Evolutionary conservation across 768 basidiomycete species (phyloP), one percentile per base, ranked within the genome.

Genomic region (Pisolithus sp.): DNA sequence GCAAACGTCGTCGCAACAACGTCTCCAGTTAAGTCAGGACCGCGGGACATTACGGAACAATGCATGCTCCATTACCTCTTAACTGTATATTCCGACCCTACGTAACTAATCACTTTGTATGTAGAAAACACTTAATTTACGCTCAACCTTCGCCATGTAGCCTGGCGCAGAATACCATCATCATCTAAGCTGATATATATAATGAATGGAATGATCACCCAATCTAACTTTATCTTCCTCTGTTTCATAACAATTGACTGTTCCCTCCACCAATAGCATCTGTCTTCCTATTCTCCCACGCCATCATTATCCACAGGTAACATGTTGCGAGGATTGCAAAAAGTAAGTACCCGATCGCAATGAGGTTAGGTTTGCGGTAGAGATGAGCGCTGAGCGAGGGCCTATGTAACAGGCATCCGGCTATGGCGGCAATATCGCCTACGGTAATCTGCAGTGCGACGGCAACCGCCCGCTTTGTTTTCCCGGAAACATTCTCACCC

Each of bases 401-500:
- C 21, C 79, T 64, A 60, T 82, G 83, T 48, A 83, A 69, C 50
- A 82, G 66, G 46, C 78, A 73, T 68, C 73, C 82, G 43, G 75
- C 73, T 39, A 82, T 77, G 17, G 82, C 80, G 2, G 80, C 83
- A 34, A 80, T 67, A 54, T 84, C 79, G 12, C 81, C 81, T 10
- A 84, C 75, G 8, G 77, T 78, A 45, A 85, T 83, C 59, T 84
- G 83, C 73, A 80, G 75, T 1, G 79, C 83, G 4, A 81, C 73
- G 1, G 78, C 79, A 2, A 81, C 73, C 0, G 83, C 81, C 12
- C 83, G 75, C 61, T 84, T 83, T 4, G 82, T 84, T 57, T 84
- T 82, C 10, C 77, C 79, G 12, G 81, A 81, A n/a, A 85, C 80
- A 55, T 84, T 84, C 63, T 85, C 82, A 17, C 77, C 73, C 1